Conservation (phyloP, 192 early-diverging fungal genomes). For the Gonapodya prolifera region DNA sequence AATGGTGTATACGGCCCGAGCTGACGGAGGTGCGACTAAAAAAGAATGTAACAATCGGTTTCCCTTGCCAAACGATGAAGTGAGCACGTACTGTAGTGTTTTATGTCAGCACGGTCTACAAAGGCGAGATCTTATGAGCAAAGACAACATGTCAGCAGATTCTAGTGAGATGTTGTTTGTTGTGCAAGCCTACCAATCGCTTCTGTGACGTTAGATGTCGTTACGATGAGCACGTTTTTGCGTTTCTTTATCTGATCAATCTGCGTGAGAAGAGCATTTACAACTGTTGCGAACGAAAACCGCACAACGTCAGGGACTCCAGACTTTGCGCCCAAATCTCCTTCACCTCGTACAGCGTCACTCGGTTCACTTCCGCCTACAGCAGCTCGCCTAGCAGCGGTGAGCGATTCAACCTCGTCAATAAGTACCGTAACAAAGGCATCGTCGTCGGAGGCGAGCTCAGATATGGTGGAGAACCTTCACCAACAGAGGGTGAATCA, state of each 20-base stretch:
- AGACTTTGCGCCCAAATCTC: not conserved
- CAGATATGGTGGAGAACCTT: constrained; percentile 29
- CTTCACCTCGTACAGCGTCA: constrained; percentile 48
- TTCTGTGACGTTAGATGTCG: constrained; percentile 61
- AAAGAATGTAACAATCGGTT: not conserved
- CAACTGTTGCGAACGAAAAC: constrained; percentile 7
- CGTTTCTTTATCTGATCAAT: constrained; percentile 45
- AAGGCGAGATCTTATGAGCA: constrained; percentile 34
- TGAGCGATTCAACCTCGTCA: constrained; percentile 63
- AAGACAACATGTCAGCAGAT: constrained; percentile 9
- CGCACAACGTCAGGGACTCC: constrained; percentile 7
- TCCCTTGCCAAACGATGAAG: constrained; percentile 7
- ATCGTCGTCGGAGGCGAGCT: constrained; percentile 37
- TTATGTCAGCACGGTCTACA: constrained; percentile 56
- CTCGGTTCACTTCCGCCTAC: constrained; percentile 51
- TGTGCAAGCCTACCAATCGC: constrained; percentile 30
- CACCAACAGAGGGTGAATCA: not conserved
- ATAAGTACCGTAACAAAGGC: constrained; percentile 53
- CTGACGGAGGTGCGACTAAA: constrained; percentile 26
- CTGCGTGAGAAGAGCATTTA: constrained; percentile 60
- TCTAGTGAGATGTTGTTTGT: constrained; percentile 5
- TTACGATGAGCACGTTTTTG: constrained; percentile 51
- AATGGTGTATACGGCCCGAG: constrained; percentile 39
- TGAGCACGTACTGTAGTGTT: constrained; percentile 28
- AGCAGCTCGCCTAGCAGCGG: constrained; percentile 46